Evolutionary conservation across 2,329 filamentous ascomycete species (phyloP).

Genomic region (Colletotrichum sp.): DNA sequence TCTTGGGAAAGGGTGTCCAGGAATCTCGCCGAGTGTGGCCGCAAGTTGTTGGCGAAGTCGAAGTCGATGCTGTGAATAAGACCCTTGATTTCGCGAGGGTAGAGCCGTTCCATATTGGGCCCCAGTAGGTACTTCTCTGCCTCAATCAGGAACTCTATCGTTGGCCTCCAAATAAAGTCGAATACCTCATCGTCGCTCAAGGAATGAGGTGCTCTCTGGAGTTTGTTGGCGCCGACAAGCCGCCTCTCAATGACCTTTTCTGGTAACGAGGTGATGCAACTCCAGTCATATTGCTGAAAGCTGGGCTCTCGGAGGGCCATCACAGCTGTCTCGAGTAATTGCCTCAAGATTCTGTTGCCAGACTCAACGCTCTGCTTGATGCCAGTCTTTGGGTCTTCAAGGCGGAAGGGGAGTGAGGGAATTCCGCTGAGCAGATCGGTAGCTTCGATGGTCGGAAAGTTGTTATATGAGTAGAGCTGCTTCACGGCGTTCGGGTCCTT

Average conservation of each 20-base stretch:
- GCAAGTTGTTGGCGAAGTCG: not conserved
- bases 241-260: not conserved
- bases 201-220: not conserved
- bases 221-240: not conserved
- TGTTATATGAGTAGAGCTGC: slow-evolving; percentile 21
- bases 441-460: not conserved
- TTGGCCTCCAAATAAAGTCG: not conserved
- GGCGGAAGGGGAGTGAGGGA: not conserved
- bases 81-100: not conserved
- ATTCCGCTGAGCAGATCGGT: not conserved
- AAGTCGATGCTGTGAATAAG: not conserved
- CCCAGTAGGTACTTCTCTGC: not conserved
- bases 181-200: not conserved
- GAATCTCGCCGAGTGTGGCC: not conserved
- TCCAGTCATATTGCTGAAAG: not conserved
- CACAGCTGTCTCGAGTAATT: not conserved
- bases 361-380: not conserved
- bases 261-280: not conserved
- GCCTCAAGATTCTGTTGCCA: not conserved
- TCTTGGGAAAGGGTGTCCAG: not conserved
- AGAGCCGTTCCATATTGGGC: not conserved
- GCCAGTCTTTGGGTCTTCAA: not conserved
- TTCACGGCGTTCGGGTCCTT: slow-evolving; percentile 27
- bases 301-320: not conserved
- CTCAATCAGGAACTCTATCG: not conserved